Percentiles rank a stretch among this genome's conserved stretches.
Conservation (phyloP, 768 basidiomycete species). For the Naematelia encephala region DNA sequence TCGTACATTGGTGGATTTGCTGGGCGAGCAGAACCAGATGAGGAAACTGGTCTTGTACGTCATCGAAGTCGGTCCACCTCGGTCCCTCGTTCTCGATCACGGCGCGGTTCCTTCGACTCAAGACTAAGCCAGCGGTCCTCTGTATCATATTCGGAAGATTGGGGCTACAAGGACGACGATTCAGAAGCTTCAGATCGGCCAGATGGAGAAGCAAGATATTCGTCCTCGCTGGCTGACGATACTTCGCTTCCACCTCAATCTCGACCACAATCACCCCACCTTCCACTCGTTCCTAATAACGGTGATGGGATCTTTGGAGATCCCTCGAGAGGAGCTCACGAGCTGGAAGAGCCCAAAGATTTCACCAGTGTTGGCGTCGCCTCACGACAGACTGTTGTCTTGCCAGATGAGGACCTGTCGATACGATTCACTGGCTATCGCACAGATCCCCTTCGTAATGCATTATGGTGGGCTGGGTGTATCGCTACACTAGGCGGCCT, state of each 20-base stretch:
- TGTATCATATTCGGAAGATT: conserved; percentile 33
- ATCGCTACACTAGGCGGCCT: conserved; percentile 68
- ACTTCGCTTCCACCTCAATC: conserved; percentile 51
- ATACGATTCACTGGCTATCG: conserved; percentile 85
- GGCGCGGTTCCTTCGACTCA: conserved; percentile 31
- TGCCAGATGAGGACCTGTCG: conserved; percentile 84
- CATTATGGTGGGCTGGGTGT: conserved; percentile 70
- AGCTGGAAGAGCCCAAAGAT: conserved; percentile 27
- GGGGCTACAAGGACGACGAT: conserved; percentile 48
- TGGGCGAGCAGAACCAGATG: conserved; percentile 32
- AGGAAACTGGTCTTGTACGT: conserved; percentile 20
- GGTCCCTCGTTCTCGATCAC: conserved; percentile 28
- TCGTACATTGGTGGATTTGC: conserved; percentile 38
- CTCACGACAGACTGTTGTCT: conserved; percentile 71
- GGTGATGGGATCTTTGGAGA: conserved; percentile 48
- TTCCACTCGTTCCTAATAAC: conserved; percentile 42
- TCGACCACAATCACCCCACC: conserved; percentile 46
- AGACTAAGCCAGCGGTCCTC: conserved; percentile 16
- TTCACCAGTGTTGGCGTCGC: conserved; percentile 38
- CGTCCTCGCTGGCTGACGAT: conserved; percentile 48
- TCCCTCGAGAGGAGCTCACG: conserved; percentile 19
- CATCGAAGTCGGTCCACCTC: conserved; percentile 19
- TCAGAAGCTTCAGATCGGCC: conserved; percentile 35
- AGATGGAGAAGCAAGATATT: conserved; percentile 47
- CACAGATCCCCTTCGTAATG: conserved; percentile 60